Conservation (phyloP, 164 flowering plant genomes). For the Umbellularia californica region DNA sequence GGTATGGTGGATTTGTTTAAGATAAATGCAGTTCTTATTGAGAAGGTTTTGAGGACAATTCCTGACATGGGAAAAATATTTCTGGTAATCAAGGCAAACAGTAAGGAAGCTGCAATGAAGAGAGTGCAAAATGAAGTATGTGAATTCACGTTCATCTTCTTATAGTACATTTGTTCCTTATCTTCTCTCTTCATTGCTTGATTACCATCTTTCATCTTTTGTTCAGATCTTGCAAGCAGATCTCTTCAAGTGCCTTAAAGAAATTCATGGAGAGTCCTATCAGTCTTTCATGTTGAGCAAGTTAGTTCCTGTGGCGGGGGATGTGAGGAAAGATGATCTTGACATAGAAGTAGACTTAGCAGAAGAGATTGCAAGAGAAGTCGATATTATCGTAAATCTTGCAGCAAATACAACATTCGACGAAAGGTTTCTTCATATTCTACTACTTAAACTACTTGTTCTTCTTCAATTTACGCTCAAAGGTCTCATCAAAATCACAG, state of each 20-base stretch:
- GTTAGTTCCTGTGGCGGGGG: conserved; percentile 74
- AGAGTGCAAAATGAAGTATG: conserved; percentile 79
- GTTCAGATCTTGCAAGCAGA: conserved; percentile 62
- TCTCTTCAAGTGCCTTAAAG: conserved; percentile 62
- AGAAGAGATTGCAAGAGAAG: conserved; percentile 44
- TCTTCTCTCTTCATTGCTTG: background rate
- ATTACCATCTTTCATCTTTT: background rate
- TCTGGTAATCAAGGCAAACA: conserved; percentile 76
- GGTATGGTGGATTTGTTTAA: background rate
- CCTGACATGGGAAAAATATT: conserved; percentile 86
- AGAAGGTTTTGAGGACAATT: conserved; percentile 74
- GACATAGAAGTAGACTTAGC: conserved; percentile 50
- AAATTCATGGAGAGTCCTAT: conserved; percentile 66
- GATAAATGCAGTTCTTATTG: conserved; percentile 67
- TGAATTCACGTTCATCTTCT: background rate
- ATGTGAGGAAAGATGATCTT: conserved; percentile 60
- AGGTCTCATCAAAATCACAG: conserved; percentile 26
- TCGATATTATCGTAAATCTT: conserved; percentile 76
- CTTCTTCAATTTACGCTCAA: background rate
- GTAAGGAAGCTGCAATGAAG: conserved; percentile 58
- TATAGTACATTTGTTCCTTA: background rate
- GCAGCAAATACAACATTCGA: conserved; percentile 94
- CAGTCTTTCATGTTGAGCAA: conserved; percentile 79
- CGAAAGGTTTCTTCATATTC: conserved; percentile 53
- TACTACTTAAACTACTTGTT: background rate